Conservation (phyloP, 2,329 filamentous ascomycete genomes). For the Lojkania enalia region DNA sequence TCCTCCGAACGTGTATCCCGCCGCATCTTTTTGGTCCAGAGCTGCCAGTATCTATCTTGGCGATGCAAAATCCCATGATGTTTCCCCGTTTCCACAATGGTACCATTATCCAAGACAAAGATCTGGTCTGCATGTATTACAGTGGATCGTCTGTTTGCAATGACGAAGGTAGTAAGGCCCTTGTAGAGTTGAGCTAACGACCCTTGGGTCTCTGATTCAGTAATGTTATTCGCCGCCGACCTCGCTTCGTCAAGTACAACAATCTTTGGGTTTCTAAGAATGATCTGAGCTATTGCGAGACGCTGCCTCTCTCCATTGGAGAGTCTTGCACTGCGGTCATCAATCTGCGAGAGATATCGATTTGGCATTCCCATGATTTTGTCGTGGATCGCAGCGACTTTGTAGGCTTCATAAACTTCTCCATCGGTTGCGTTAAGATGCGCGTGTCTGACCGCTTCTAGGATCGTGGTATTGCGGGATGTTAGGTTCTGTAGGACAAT, state of each 20-base stretch:
- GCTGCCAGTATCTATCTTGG: slow-evolving; percentile 64
- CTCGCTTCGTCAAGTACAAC: slow-evolving; percentile 85
- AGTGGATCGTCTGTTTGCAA: slow-evolving; percentile 77
- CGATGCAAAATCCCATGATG: slow-evolving; percentile 72
- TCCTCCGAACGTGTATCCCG: neutral
- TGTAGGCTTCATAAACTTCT: slow-evolving; percentile 61
- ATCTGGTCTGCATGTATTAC: slow-evolving; percentile 83
- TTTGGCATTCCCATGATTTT: slow-evolving; percentile 59
- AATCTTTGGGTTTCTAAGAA: slow-evolving; percentile 76
- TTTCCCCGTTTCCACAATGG: slow-evolving; percentile 73
- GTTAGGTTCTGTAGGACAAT: slow-evolving; percentile 65
- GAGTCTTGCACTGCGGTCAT: slow-evolving; percentile 44
- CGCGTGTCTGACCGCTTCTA: slow-evolving; percentile 65
- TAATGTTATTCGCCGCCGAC: slow-evolving; percentile 74
- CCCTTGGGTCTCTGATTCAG: slow-evolving; percentile 65
- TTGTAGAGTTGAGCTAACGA: slow-evolving; percentile 59
- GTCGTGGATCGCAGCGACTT: slow-evolving; percentile 62
- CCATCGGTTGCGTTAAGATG: slow-evolving; percentile 59
- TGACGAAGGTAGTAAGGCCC: slow-evolving; percentile 65
- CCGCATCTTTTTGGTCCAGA: slow-evolving; percentile 5
- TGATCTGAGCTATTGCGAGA: slow-evolving; percentile 69
- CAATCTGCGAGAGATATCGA: slow-evolving; percentile 32
- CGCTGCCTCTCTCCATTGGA: slow-evolving; percentile 67
- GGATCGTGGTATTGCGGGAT: slow-evolving; percentile 64
- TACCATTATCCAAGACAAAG: slow-evolving; percentile 71